Evolutionary conservation across 1,284 basidiomycete species (phyloP).

Genomic region (Gomphus bonarii): DNA sequence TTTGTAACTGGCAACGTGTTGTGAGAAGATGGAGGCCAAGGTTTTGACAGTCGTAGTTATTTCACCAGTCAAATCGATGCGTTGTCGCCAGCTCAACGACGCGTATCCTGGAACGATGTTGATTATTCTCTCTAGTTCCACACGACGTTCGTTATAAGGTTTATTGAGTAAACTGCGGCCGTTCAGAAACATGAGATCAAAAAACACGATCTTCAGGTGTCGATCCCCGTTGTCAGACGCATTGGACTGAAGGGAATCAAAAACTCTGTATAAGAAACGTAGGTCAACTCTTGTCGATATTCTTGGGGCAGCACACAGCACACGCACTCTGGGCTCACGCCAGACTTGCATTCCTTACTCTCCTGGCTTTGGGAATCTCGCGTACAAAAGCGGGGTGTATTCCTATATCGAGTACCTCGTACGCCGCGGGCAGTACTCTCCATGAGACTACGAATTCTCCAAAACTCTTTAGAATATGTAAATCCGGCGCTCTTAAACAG

Average conservation of each 20-base stretch:
- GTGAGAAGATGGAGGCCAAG: constrained; percentile 40
- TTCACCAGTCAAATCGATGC: constrained; percentile 27
- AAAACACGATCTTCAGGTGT: constrained; percentile 74
- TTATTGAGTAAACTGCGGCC: constrained; percentile 41
- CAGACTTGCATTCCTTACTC: not conserved
- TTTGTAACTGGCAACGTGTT: constrained; percentile 36
- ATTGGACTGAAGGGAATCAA: constrained; percentile 35
- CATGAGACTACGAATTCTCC: constrained; percentile 52
- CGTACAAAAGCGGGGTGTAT: not conserved
- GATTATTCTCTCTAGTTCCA: constrained; percentile 48
- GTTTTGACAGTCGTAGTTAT: constrained; percentile 19
- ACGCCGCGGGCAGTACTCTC: constrained; percentile 46
- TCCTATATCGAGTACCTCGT: constrained; percentile 17
- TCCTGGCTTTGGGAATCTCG: not conserved
- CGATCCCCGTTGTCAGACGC: constrained; percentile 31
- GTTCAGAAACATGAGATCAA: constrained; percentile 67
- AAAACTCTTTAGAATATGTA: constrained; percentile 44
- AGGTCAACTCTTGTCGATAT: not conserved
- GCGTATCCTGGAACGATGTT: constrained; percentile 42
- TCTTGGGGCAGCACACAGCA: not conserved
- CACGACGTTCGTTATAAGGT: constrained; percentile 50
- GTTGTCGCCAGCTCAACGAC: constrained; percentile 46
- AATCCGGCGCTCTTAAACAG: not conserved
- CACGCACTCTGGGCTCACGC: constrained; percentile 2
- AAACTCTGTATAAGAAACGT: not conserved